phyloP scores from a whole-genome alignment of 2,329 filamentous ascomycete genomes.

The Juglanconis juglandina region DNA sequence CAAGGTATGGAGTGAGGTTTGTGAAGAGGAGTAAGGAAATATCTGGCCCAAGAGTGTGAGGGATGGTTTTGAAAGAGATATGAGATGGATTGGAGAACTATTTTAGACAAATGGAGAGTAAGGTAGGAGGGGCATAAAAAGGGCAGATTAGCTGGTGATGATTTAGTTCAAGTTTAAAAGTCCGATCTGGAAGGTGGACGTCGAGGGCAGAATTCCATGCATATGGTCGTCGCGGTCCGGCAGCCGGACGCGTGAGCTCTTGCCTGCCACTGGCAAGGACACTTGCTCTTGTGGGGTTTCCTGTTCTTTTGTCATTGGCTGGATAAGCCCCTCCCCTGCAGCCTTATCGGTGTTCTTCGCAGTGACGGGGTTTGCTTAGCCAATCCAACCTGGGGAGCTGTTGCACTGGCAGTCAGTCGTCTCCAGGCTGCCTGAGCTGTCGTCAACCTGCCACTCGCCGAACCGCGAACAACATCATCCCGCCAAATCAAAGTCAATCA shows the following conservation, averaged over 20 bases:
- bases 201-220: neutral
- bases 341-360: no score
- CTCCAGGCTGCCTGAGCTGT: slow-evolving; percentile 28
- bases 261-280: slow-evolving; percentile 7
- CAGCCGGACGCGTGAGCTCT: neutral
- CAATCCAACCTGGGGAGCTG: no score
- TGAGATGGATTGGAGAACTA: neutral
- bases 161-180: no score
- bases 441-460: slow-evolving; percentile 24
- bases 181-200: neutral
- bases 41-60: no score
- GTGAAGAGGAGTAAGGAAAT: no score
- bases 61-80: neutral
- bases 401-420: neutral
- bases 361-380: no score
- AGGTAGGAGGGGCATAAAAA: no score
- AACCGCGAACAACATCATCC: neutral
- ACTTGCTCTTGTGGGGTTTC: neutral
- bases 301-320: neutral
- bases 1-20: no score
- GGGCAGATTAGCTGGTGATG: no score
- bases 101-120: no score
- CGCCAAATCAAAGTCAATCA: neutral
- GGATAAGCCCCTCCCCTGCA: neutral
- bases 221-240: neutral